Evolutionary conservation across 2,329 filamentous ascomycete species (phyloP).

Genomic region (Fusarium sacchari): DNA sequence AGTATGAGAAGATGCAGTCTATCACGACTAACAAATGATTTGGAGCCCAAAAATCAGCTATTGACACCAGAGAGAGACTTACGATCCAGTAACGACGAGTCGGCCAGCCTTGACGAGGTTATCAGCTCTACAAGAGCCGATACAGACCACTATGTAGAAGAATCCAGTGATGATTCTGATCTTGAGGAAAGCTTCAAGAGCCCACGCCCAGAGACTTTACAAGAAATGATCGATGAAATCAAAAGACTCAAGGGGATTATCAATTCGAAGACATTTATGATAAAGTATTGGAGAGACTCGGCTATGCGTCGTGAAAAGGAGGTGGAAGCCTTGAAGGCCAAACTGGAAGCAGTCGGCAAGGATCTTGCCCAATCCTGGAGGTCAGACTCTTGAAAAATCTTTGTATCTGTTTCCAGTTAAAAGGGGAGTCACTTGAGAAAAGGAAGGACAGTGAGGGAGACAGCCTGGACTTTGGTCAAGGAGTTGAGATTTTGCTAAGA

Average conservation of each 20-base stretch:
- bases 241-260: not conserved
- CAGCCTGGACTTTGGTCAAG: not conserved
- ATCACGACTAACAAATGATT: not conserved
- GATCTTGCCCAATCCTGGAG: not conserved
- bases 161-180: not conserved
- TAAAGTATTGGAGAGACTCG: not conserved
- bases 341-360: not conserved
- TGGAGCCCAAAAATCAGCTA: not conserved
- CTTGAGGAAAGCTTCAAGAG: not conserved
- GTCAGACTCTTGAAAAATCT: accelerated
- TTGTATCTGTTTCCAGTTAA: accelerated
- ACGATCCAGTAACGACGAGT: not conserved
- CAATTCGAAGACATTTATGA: not conserved
- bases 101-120: not conserved
- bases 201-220: not conserved
- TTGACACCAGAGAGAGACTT: not conserved
- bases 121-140: too few species aligned
- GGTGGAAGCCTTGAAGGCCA: not conserved
- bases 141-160: too few species aligned
- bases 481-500: not conserved
- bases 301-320: not conserved
- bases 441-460: too few species aligned
- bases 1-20: not conserved
- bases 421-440: not conserved
- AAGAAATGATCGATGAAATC: not conserved